Base-by-base conservation (phyloP, 306 rosid species). In the Herpetospermum pedunculosum region DNA sequence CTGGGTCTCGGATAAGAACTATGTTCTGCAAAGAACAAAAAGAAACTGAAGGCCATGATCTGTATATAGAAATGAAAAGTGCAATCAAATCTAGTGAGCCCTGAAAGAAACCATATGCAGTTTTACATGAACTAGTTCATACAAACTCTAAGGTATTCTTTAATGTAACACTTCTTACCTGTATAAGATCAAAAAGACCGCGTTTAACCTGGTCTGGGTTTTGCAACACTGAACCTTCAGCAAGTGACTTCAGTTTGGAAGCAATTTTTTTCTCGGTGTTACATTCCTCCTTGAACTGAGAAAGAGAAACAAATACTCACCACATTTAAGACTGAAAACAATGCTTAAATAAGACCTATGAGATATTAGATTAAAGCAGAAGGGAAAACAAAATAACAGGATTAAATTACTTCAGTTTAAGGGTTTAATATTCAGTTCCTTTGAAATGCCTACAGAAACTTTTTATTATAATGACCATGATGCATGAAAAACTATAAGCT, bases 271-370 rank as follows among this genome's bases (percentile, higher is more conserved):
- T 88, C 88, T 91, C 88, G 6, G 98, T 89, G 88, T 85, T 83
- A 82, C 98, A 77, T 70, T 91, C 96, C 81, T 91, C 96, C 88
- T 89, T 94, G 83, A 94, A 94, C 98, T 94, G 53, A 71, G 29
- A 79, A 73, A 41, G 53, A 69, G 63, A 44, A 16, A 75, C 23
- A n/a, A 74, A 58, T 34, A 9, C n/a, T 57, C 25, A 16, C 55
- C 49, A 29, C 13, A 38, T 38, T 35, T 32, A 26, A 52, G 76
- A 48, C 14, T n/a, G 44, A 18, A 75, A 73, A n/a, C n/a, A n/a
- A 69, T 43, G 34, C 4, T 54, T 55, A 26, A 40, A 43, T 69
- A 44, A 44, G 73, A 69, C 55, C 14, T 43, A 1, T 2, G 28
- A 25, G 53, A 68, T 68, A 43, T 40, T 41, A 25, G 52, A 41